These are phyloP conservation scores for Rubroshorea leprosula DNA, from an alignment of 345 rosid genomes.

Conservation along the genomic window DNA sequence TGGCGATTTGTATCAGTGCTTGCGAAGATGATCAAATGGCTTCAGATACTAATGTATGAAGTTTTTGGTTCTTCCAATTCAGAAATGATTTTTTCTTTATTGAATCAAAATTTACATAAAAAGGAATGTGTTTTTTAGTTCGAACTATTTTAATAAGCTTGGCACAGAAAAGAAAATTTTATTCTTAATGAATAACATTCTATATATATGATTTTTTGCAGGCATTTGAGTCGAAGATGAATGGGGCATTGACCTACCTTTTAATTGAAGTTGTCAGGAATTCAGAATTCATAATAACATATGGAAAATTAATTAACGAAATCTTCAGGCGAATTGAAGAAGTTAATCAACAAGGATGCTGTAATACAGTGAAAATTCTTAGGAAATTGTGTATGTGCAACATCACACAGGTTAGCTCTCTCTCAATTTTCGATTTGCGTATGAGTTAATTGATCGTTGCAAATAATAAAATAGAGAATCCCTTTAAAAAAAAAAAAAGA, in stretches of 20 bases:
- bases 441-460: no score
- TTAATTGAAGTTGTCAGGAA: constrained; percentile 23
- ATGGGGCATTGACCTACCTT: constrained; percentile 40
- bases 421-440: not conserved
- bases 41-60: constrained; percentile 40
- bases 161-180: no score
- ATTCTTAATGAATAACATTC: no score
- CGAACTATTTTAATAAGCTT: no score
- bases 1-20: constrained; percentile 47
- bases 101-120: not conserved
- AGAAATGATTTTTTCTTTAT: not conserved
- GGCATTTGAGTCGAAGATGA: constrained; percentile 36
- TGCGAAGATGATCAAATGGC: constrained; percentile 41
- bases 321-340: constrained; percentile 24
- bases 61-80: not conserved
- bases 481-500: no score
- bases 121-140: no score
- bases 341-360: constrained; percentile 24
- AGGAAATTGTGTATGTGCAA: constrained; percentile 15
- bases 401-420: constrained; percentile 32
- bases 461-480: no score
- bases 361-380: constrained; percentile 17
- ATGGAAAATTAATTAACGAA: constrained; percentile 26
- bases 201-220: no score
- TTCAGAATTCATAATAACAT: constrained; percentile 18